Percentiles rank a stretch among this genome's conserved stretches.
These are phyloP conservation scores for Durotheca rogersii DNA, from an alignment of 495 filamentous ascomycete species.

Conservation along the genomic window DNA sequence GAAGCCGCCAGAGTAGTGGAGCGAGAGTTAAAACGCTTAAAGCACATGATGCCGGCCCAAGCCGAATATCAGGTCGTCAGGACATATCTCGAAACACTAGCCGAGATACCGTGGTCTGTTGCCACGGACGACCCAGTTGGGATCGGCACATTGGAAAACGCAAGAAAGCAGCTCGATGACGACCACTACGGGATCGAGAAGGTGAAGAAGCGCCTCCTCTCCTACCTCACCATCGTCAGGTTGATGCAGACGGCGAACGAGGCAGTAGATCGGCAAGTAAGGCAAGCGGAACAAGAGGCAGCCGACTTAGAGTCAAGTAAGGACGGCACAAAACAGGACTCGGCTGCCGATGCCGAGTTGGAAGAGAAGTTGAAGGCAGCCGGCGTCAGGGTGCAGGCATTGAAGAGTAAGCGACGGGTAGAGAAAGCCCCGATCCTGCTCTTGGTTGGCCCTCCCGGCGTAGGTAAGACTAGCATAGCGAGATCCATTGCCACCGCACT, in stretches of 20 bases:
- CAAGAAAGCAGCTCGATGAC: constrained; percentile 87
- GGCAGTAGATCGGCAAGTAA: constrained; percentile 74
- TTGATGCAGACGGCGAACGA: constrained; percentile 88
- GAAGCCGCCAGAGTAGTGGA: constrained; percentile 82
- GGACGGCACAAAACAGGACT: constrained; percentile 28
- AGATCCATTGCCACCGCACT: constrained; percentile 88
- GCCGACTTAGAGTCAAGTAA: constrained; percentile 47
- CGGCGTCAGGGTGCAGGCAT: constrained; percentile 62
- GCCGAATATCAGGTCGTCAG: constrained; percentile 92
- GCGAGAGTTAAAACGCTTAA: constrained; percentile 82
- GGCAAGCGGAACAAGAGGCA: constrained; percentile 61
- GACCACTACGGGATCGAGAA: constrained; percentile 97
- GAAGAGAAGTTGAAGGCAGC: constrained; percentile 49
- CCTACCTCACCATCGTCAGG: constrained; percentile 93
- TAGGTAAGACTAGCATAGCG: constrained; percentile 96
- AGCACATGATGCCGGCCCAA: constrained; percentile 92
- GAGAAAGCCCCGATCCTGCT: constrained; percentile 97
- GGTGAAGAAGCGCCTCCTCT: constrained; percentile 93
- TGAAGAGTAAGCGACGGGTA: constrained; percentile 73
- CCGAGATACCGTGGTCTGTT: constrained; percentile 91
- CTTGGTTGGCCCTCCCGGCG: constrained; percentile 90
- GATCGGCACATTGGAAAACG: constrained; percentile 71
- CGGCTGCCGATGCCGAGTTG: constrained; percentile 33
- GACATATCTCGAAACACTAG: constrained; percentile 92
- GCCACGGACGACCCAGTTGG: constrained; percentile 85